Evolutionary conservation across 202 grass and related monocot species (phyloP), one percentile per base, ranked within the genome.

Genomic region (Brachypodium distachyon): DNA sequence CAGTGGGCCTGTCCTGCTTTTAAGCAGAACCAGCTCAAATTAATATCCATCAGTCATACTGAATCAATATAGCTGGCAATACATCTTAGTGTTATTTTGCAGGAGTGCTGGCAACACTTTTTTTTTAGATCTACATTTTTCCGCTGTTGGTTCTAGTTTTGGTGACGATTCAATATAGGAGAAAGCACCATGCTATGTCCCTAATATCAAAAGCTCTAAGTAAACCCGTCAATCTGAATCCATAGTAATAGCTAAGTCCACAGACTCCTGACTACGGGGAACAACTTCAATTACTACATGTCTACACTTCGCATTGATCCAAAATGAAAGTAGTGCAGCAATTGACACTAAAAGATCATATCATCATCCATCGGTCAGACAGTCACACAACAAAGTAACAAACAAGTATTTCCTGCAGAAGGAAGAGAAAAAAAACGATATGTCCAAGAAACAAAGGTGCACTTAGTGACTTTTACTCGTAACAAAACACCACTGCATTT

Each of bases 361-460:
- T 67, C 34, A 43, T 32, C 17, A 54, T 53, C 18, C 27, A 53
- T 67, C 23, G 55, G 2, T 44, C 5, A 21, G 31, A 58, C 6
- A 42, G 19, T n/a, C n/a, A n/a, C n/a, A n/a, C n/a, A n/a, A n/a
- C n/a, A n/a, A n/a, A n/a, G n/a, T n/a, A n/a, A 10, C 31, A 76
- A 61, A 76, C 55, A 58, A n/a, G 17, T 12, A 55, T 11, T 16
- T 5, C 17, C 7, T 51, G 19, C 7, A 26, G 31, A 64, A 27
- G 53, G 23, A 67, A 78, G 21, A 51, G 66, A 77, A 65, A n/a
- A n/a, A n/a, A n/a, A n/a, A n/a, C n/a, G 25, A 36, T 22, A 76
- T 61, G 14, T 32, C 61, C 3, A 23, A 67, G 14, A 65, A 50
- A 63, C 18, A 22, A 46, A 39, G 12, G 21, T 34, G 14, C 42